These are phyloP conservation scores for Platanthera guangdongensis DNA, from an alignment of 106 monocot genomes.

Conservation along the genomic window DNA sequence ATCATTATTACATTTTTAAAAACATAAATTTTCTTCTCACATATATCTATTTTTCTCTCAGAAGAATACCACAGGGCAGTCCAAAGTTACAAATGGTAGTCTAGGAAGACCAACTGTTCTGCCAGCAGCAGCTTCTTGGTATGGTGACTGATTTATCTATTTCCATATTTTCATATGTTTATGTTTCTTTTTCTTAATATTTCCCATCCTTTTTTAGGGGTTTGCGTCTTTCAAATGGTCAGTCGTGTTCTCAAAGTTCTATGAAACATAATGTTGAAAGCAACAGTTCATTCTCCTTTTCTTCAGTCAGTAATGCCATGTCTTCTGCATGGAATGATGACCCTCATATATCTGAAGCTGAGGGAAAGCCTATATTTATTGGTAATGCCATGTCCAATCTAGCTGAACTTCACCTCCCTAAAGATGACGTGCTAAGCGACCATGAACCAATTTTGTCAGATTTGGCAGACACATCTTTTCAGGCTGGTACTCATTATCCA, in stretches of 20 bases:
- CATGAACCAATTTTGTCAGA: constrained; percentile 4
- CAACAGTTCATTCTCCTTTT: constrained; percentile 11
- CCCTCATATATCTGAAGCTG: background rate
- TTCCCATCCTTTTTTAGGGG: constrained; percentile 29
- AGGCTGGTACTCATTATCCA: background rate
- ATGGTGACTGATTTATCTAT: background rate
- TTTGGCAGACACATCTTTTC: background rate
- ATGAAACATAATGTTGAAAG: constrained; percentile 23
- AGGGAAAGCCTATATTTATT: constrained; percentile 1
- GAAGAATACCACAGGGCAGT: constrained; percentile 13
- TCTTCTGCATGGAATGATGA: constrained; percentile 42
- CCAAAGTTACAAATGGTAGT: constrained; percentile 26
- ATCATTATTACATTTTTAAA: too few relatives aligned
- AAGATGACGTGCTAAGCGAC: too few relatives aligned
- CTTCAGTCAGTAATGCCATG: constrained; percentile 18
- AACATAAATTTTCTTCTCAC: background rate
- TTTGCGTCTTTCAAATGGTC: constrained; percentile 25
- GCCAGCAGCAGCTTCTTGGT: constrained; percentile 69
- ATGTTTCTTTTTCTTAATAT: background rate
- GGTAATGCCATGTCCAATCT: constrained; percentile 15
- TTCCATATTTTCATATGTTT: background rate
- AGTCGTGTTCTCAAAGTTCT: constrained; percentile 13
- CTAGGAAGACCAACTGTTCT: constrained; percentile 22
- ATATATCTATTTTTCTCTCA: background rate
- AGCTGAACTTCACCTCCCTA: too few relatives aligned